Conservation (phyloP, 2,329 filamentous ascomycete species). For the Sphaerulina populicola region DNA sequence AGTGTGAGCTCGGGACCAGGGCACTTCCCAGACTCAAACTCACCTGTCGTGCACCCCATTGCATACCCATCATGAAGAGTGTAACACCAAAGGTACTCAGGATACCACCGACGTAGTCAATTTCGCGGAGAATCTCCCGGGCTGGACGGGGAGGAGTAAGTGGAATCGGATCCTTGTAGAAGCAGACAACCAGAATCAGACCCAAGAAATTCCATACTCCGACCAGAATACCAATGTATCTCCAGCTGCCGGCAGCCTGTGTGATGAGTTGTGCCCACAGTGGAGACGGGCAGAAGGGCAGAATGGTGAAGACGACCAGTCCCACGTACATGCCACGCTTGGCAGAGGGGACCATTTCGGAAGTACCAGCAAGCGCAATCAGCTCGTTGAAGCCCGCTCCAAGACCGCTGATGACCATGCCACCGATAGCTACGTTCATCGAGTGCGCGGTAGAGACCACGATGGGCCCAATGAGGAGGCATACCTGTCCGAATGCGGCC, state of each 20-base stretch:
- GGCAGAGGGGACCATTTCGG: constrained; percentile 57
- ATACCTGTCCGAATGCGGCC: constrained; percentile 46
- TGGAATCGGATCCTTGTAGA: constrained; percentile 47
- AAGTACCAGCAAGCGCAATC: constrained; percentile 59
- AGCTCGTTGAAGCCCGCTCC: constrained; percentile 62
- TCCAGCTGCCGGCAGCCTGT: constrained; percentile 41
- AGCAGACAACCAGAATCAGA: constrained; percentile 44
- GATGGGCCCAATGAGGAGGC: constrained; percentile 53
- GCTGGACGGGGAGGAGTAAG: constrained; percentile 36
- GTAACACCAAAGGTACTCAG: constrained; percentile 45
- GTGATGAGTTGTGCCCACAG: constrained; percentile 55
- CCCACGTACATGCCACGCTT: constrained; percentile 58
- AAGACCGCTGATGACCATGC: constrained; percentile 53
- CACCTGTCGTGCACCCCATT: constrained; percentile 25
- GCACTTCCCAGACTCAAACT: background rate
- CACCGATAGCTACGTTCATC: constrained; percentile 58
- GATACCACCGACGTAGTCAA: constrained; percentile 48
- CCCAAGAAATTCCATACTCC: constrained; percentile 47
- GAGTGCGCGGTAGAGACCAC: constrained; percentile 49
- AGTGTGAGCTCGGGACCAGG: background rate
- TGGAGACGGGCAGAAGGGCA: constrained; percentile 56
- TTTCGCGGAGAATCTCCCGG: constrained; percentile 38
- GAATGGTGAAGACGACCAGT: constrained; percentile 52
- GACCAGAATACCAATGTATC: constrained; percentile 49
- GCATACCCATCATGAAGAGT: constrained; percentile 43